These are phyloP conservation scores for Aspergillus mulundensis DNA, from an alignment of 495 filamentous ascomycete genomes.

Conservation along the genomic window DNA sequence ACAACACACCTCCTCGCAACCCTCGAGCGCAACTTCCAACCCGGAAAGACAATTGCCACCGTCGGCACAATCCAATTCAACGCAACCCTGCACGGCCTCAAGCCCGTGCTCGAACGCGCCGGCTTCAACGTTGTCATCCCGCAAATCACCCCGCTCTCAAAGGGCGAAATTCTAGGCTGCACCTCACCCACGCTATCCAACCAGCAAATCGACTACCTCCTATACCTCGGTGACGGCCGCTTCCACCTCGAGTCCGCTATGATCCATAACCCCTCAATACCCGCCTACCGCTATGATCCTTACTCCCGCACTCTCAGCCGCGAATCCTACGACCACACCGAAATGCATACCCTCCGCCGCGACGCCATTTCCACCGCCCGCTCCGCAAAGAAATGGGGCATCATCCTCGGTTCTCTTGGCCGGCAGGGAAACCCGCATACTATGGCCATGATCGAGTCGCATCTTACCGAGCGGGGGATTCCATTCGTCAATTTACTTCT, in stretches of 20 bases:
- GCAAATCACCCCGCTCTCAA: constrained; percentile 86
- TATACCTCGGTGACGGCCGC: constrained; percentile 93
- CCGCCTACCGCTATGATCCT: constrained; percentile 95
- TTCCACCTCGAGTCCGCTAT: constrained; percentile 98
- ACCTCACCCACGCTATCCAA: constrained; percentile 73
- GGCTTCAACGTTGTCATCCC: constrained; percentile 84
- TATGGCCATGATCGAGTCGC: constrained; percentile 75
- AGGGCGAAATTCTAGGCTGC: constrained; percentile 93
- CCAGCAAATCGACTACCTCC: constrained; percentile 63
- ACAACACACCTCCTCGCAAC: constrained; percentile 78
- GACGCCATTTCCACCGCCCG: constrained; percentile 73
- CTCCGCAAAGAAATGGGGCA: constrained; percentile 79
- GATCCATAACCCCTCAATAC: constrained; percentile 91
- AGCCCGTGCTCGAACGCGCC: constrained; percentile 66
- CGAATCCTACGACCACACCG: constrained; percentile 83
- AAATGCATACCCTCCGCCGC: constrained; percentile 77
- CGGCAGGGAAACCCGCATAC: constrained; percentile 95
- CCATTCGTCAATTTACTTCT: constrained; percentile 79
- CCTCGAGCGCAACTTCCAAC: constrained; percentile 79
- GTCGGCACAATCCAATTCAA: constrained; percentile 99
- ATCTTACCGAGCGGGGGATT: constrained; percentile 62
- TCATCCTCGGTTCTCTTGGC: constrained; percentile 89
- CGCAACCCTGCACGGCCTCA: constrained; percentile 82
- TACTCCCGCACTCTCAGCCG: constrained; percentile 88
- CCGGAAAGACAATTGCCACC: constrained; percentile 81